phyloP scores from a whole-genome alignment of 306 rosid genomes.

The Albizia julibrissin region DNA sequence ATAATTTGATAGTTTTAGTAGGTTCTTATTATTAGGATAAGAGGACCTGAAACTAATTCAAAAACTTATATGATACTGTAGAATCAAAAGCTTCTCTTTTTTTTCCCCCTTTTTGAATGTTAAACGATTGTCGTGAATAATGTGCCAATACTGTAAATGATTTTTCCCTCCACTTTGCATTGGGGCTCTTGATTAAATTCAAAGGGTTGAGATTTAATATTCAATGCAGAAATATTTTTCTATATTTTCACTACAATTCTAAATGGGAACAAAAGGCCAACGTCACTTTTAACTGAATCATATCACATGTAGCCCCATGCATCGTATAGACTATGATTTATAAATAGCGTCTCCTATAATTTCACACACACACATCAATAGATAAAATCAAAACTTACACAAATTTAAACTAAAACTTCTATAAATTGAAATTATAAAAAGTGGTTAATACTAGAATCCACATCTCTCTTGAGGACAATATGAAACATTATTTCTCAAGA shows the following conservation, averaged over 20 bases:
- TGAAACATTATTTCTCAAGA: not conserved
- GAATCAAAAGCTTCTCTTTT: too few relatives aligned
- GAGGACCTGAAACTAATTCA: not conserved
- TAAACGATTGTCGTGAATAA: too few relatives aligned
- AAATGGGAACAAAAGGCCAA: not conserved
- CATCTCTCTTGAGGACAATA: not conserved
- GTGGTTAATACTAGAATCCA: not conserved
- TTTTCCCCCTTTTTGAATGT: too few relatives aligned
- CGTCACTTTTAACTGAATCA: not conserved
- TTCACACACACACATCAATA: not conserved
- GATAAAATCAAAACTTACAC: not conserved
- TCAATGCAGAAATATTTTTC: too few relatives aligned
- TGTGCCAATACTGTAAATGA: too few relatives aligned
- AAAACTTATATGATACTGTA: not conserved
- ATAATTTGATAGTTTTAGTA: not conserved
- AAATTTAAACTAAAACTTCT: too few relatives aligned
- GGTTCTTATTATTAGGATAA: not conserved
- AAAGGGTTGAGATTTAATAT: too few relatives aligned
- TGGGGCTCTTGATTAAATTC: too few relatives aligned
- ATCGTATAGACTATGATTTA: not conserved
- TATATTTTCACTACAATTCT: not conserved
- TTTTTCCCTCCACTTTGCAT: too few relatives aligned
- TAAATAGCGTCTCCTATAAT: not conserved
- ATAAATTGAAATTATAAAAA: too few relatives aligned
- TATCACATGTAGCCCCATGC: not conserved